Evolutionary conservation across 1,284 basidiomycete genomes (phyloP).

Genomic region (Heterobasidion irregulare): DNA sequence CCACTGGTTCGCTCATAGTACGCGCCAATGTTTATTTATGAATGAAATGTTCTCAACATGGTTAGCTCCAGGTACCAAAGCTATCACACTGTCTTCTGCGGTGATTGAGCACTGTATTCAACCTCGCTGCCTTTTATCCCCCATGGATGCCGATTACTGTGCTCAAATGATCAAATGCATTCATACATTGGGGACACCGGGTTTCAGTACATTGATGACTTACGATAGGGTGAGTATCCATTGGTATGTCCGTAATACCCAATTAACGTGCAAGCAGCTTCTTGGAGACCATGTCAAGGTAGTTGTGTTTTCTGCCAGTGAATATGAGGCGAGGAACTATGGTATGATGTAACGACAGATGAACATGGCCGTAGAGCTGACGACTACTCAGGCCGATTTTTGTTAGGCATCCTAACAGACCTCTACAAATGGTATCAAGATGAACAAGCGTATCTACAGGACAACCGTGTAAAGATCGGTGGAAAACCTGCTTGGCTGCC

Average conservation of each 20-base stretch:
- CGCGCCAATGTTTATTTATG: not conserved
- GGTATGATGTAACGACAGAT: conserved; percentile 37
- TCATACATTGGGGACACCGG: conserved; percentile 79
- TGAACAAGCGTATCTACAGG: conserved; percentile 56
- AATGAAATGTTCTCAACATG: not conserved
- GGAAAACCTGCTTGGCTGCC: conserved; percentile 59
- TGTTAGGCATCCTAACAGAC: conserved; percentile 73
- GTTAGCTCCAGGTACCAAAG: conserved; percentile 34
- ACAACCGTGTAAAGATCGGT: conserved; percentile 56
- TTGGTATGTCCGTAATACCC: not conserved
- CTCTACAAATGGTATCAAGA: conserved; percentile 71
- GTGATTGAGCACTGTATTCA: conserved; percentile 89
- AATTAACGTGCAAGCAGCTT: conserved; percentile 35
- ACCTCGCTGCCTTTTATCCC: conserved; percentile 86
- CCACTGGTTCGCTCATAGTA: conserved; percentile 82
- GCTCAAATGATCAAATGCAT: conserved; percentile 86
- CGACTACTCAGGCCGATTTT: conserved; percentile 61
- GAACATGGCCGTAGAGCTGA: conserved; percentile 1
- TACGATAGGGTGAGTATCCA: conserved; percentile 68
- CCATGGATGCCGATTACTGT: conserved; percentile 94
- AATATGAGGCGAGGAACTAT: conserved; percentile 94
- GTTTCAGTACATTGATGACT: conserved; percentile 80
- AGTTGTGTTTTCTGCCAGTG: conserved; percentile 88
- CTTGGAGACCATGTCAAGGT: conserved; percentile 80
- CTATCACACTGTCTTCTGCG: conserved; percentile 43